Evolutionary conservation across 192 early-diverging fungal genomes (phyloP).

Genomic region (Obelidium mucronatum): DNA sequence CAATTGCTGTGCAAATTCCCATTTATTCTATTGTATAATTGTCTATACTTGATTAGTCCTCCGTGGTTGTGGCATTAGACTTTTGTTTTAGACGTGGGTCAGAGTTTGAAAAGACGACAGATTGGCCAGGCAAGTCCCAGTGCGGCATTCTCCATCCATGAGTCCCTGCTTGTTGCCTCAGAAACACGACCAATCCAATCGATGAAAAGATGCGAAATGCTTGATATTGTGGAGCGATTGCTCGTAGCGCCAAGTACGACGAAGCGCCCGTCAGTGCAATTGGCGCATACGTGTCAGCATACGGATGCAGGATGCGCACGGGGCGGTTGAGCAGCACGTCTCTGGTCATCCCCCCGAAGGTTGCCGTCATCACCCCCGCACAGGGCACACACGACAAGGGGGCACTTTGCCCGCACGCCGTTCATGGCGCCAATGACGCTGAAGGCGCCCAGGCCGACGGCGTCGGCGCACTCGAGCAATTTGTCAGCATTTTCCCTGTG

Average conservation of each 20-base stretch:
- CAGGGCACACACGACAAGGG: neutral
- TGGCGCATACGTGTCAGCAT: neutral
- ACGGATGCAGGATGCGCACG: neutral
- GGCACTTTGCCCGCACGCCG: neutral
- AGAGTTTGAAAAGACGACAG: neutral
- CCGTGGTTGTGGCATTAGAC: no score
- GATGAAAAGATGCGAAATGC: neutral
- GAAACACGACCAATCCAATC: neutral
- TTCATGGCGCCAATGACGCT: slow-evolving; percentile 1
- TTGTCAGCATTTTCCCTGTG: neutral
- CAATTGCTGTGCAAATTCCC: neutral
- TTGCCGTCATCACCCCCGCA: neutral
- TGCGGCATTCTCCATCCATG: neutral
- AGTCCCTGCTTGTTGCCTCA: neutral
- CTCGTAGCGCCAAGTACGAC: neutral
- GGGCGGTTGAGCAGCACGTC: neutral
- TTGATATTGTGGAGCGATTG: neutral
- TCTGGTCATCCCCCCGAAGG: neutral
- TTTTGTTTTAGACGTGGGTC: no score
- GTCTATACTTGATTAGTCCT: no score
- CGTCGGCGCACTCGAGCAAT: neutral
- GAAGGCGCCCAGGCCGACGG: neutral
- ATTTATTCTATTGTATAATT: neutral
- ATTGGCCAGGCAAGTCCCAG: neutral
- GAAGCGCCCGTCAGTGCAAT: neutral